phyloP scores from a whole-genome alignment of 495 filamentous ascomycete species.

The Penicillium lividum region DNA sequence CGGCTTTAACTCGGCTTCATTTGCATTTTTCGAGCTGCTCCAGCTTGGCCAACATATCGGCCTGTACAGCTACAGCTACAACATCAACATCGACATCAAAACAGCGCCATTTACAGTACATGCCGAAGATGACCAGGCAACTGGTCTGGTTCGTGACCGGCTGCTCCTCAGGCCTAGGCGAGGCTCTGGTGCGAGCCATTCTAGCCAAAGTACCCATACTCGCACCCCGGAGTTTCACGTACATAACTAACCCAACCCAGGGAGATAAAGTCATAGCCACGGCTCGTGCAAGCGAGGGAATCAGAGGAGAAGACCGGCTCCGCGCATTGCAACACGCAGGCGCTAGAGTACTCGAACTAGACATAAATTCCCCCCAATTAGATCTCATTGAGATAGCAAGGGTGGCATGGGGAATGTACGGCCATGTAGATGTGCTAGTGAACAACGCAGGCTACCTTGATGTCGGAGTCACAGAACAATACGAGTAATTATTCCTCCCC shows the following conservation, averaged over 20 bases:
- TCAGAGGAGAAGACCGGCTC: slow-evolving; percentile 38
- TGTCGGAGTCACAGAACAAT: slow-evolving; percentile 15
- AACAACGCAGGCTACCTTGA: slow-evolving; percentile 50
- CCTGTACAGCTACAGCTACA: neutral
- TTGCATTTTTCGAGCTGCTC: neutral
- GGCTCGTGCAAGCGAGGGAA: slow-evolving; percentile 16
- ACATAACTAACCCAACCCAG: slow-evolving; percentile 12
- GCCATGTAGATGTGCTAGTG: slow-evolving; percentile 50
- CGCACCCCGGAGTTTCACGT: neutral
- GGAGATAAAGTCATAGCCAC: slow-evolving; percentile 58
- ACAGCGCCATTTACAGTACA: neutral
- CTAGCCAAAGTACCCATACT: slow-evolving; percentile 18
- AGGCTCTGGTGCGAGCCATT: slow-evolving; percentile 39
- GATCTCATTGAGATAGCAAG: slow-evolving; percentile 25
- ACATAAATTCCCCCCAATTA: slow-evolving; percentile 35
- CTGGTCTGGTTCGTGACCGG: slow-evolving; percentile 53
- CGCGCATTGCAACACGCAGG: slow-evolving; percentile 37
- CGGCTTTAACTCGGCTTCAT: neutral
- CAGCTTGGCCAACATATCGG: neutral
- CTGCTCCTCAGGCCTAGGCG: slow-evolving; percentile 50
- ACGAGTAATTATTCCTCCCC: neutral
- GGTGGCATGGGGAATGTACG: slow-evolving; percentile 37
- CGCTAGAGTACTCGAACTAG: slow-evolving; percentile 33
- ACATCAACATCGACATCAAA: neutral
- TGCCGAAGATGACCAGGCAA: neutral